Percentiles rank a stretch among this genome's conserved stretches.
These are phyloP conservation scores for Nevesoporus exiguus DNA, from an alignment of 768 basidiomycete genomes.

Conservation along the genomic window DNA sequence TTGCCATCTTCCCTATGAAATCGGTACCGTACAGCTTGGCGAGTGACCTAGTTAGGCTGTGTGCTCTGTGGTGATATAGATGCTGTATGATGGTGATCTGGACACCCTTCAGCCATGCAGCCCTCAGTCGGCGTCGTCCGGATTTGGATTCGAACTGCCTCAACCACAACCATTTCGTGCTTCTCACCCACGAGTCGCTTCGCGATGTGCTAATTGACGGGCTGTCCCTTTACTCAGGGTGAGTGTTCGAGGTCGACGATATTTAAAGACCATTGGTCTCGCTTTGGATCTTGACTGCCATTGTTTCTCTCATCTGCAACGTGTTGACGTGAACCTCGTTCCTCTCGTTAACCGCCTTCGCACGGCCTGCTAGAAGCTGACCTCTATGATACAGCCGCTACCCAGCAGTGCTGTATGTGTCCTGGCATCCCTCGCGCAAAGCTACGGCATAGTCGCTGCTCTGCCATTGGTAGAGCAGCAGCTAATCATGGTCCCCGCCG, in stretches of 20 bases:
- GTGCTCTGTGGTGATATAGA: too few species aligned
- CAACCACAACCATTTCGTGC: neutral
- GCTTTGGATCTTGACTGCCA: conserved; percentile 8
- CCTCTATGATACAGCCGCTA: conserved; percentile 88
- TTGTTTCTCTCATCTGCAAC: conserved; percentile 19
- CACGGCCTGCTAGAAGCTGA: conserved; percentile 64
- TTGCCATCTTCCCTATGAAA: too few species aligned
- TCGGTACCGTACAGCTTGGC: too few species aligned
- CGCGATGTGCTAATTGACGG: neutral
- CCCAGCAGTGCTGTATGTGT: conserved; percentile 78
- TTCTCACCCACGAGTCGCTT: conserved; percentile 6
- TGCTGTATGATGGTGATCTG: too few species aligned
- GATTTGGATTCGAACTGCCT: too few species aligned
- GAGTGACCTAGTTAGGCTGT: too few species aligned
- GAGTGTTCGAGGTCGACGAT: conserved; percentile 14
- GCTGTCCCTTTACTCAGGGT: conserved; percentile 9
- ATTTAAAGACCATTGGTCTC: conserved; percentile 15
- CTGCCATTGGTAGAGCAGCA: conserved; percentile 72
- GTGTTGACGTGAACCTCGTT: conserved; percentile 45
- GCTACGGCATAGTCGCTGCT: conserved; percentile 67
- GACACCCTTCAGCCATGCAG: too few species aligned
- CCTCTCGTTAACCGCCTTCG: conserved; percentile 75
- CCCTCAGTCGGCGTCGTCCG: too few species aligned
- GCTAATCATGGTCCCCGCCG: conserved; percentile 62
- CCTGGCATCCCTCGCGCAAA: conserved; percentile 46